Evolutionary conservation across 306 rosid species (phyloP).

Genomic region (Fagus sylvatica): DNA sequence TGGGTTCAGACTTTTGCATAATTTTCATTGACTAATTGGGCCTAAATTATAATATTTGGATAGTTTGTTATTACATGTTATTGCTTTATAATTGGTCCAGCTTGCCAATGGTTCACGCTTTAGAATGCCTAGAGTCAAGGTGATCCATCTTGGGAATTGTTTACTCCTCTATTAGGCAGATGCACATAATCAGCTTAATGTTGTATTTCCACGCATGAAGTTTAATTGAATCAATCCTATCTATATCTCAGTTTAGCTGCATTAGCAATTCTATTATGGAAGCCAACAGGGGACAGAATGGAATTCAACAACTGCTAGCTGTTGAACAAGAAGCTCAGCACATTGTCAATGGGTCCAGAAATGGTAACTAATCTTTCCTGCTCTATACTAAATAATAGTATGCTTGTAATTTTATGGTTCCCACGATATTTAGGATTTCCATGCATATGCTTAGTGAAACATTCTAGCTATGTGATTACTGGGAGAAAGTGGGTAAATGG

Average conservation of each 20-base stretch:
- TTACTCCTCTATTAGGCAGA: too few relatives aligned
- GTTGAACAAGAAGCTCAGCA: constrained; percentile 97
- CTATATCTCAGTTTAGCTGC: neutral
- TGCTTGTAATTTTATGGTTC: neutral
- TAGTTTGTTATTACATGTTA: too few relatives aligned
- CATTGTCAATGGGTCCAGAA: constrained; percentile 86
- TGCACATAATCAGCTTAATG: neutral
- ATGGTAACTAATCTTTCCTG: constrained; percentile 43
- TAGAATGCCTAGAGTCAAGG: too few relatives aligned
- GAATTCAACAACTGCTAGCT: constrained; percentile 90
- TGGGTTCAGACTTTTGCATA: too few relatives aligned
- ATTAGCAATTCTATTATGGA: constrained; percentile 52
- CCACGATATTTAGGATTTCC: neutral
- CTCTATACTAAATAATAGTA: neutral
- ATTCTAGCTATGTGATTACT: neutral
- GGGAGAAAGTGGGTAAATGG: neutral
- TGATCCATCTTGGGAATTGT: too few relatives aligned
- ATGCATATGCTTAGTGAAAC: too few relatives aligned
- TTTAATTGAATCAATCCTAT: neutral
- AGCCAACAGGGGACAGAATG: constrained; percentile 79
- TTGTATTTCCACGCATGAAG: neutral
- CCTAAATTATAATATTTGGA: too few relatives aligned
- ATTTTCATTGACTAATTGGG: too few relatives aligned
- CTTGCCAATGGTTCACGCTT: too few relatives aligned
- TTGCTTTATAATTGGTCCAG: too few relatives aligned